Conservation (phyloP, 176 grass and related monocot species). For the Phoenix roebelenii region DNA sequence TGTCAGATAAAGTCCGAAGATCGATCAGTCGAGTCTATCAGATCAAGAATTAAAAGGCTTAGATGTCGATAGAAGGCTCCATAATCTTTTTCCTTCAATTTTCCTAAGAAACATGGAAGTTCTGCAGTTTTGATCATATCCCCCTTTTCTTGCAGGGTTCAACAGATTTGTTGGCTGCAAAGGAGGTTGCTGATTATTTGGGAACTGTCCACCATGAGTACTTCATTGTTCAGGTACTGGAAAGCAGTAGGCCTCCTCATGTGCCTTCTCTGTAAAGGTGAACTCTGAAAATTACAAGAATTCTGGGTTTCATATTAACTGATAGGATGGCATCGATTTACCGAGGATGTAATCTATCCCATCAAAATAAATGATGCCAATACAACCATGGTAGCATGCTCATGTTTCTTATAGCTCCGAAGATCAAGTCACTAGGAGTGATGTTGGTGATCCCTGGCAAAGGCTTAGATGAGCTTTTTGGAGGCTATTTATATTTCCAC, state of each 20-base stretch:
- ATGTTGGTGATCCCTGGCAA: constrained; percentile 97
- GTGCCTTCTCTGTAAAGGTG: no score
- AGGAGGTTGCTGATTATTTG: constrained; percentile 70
- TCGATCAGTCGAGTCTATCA: no score
- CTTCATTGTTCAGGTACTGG: constrained; percentile 82
- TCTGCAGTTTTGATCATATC: constrained; percentile 1
- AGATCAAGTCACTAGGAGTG: constrained; percentile 84
- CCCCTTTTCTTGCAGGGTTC: constrained; percentile 44
- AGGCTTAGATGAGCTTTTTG: constrained; percentile 87
- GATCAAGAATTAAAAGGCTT: constrained; percentile 23
- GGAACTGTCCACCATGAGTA: constrained; percentile 90
- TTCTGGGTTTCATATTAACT: neutral
- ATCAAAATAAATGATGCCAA: constrained; percentile 86
- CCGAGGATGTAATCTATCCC: constrained; percentile 85
- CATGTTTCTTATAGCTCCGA: constrained; percentile 95
- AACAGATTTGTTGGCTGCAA: constrained; percentile 66
- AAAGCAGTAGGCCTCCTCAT: neutral
- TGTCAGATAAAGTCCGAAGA: no score
- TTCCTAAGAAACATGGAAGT: neutral
- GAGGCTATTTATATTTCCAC: constrained; percentile 97
- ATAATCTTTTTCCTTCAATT: neutral
- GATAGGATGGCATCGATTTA: constrained; percentile 87
- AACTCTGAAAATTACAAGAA: neutral
- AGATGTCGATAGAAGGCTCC: constrained; percentile 28
- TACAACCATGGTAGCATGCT: constrained; percentile 83